Conservation (phyloP, 2,329 filamentous ascomycete species). For the Ophiocordyceps australis region DNA sequence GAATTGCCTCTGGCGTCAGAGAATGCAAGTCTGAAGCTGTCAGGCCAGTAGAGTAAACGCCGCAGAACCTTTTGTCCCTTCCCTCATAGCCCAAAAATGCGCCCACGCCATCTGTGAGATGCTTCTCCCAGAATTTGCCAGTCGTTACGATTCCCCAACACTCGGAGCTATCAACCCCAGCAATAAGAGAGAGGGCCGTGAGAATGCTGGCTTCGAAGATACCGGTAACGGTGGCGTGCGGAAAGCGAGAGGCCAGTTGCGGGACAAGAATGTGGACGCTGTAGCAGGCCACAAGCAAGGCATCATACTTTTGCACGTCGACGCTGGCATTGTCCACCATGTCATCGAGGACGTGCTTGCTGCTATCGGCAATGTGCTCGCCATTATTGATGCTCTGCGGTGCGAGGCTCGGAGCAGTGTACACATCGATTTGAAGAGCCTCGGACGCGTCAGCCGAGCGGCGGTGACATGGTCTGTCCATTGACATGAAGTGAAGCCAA, state of each 20-base stretch:
- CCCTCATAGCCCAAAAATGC: conserved; percentile 37
- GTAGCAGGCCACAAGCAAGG: conserved; percentile 78
- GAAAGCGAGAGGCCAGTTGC: conserved; percentile 22
- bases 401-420: conserved; percentile 44
- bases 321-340: conserved; percentile 20
- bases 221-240: conserved; percentile 23
- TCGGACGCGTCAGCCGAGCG: conserved; percentile 5
- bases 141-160: conserved; percentile 82
- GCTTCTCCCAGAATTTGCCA: conserved; percentile 63
- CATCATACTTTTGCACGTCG: conserved; percentile 38
- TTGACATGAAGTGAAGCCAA: too few species aligned
- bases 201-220: conserved; percentile 78
- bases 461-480: neutral
- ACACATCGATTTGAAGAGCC: conserved; percentile 35
- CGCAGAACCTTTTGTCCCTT: conserved; percentile 42
- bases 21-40: conserved; percentile 66
- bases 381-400: conserved; percentile 66
- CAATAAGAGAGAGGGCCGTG: conserved; percentile 34
- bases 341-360: conserved; percentile 39
- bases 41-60: conserved; percentile 67
- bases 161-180: conserved; percentile 11
- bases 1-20: conserved; percentile 44
- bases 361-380: conserved; percentile 45
- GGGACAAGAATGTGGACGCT: conserved; percentile 65
- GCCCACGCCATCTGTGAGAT: conserved; percentile 48